phyloP scores from a whole-genome alignment of 805 yeast genomes.

The Nakazawaea holstii region DNA sequence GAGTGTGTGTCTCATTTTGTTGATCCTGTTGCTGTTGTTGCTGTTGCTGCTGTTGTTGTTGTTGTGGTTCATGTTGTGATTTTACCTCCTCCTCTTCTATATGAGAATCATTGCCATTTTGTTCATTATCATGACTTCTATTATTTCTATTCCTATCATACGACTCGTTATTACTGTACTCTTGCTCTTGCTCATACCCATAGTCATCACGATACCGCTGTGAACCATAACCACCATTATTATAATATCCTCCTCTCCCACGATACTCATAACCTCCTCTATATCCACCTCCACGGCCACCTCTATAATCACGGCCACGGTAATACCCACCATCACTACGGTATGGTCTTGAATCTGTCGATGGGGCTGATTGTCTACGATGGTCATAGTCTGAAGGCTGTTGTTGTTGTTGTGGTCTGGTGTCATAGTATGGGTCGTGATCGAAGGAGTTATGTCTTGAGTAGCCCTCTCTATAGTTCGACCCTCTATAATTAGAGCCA shows the following conservation, averaged over 20 bases:
- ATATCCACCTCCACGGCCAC: slow-evolving; percentile 6
- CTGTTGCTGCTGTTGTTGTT: background rate
- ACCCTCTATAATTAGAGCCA: slow-evolving; percentile 9
- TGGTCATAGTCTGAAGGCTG: background rate
- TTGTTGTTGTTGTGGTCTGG: background rate
- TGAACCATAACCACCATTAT: background rate
- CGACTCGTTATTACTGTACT: background rate
- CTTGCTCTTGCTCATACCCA: slow-evolving; percentile 1
- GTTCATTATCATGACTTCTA: background rate
- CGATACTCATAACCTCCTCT: slow-evolving; percentile 3
- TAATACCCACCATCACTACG: slow-evolving; percentile 4
- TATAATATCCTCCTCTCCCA: background rate
- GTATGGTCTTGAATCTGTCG: background rate
- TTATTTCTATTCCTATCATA: background rate
- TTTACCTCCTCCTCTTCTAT: background rate
- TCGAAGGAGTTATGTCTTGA: background rate
- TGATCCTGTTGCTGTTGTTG: background rate
- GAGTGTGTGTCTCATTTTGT: background rate
- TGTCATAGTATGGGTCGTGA: background rate
- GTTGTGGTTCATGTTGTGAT: background rate
- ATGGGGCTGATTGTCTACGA: background rate
- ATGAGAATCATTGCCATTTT: background rate
- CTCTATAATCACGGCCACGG: slow-evolving; percentile 4
- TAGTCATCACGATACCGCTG: slow-evolving; percentile 2
- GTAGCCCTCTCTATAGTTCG: slow-evolving; percentile 2